Conservation (phyloP, 164 flowering plant genomes). For the Aristolochia californica region DNA sequence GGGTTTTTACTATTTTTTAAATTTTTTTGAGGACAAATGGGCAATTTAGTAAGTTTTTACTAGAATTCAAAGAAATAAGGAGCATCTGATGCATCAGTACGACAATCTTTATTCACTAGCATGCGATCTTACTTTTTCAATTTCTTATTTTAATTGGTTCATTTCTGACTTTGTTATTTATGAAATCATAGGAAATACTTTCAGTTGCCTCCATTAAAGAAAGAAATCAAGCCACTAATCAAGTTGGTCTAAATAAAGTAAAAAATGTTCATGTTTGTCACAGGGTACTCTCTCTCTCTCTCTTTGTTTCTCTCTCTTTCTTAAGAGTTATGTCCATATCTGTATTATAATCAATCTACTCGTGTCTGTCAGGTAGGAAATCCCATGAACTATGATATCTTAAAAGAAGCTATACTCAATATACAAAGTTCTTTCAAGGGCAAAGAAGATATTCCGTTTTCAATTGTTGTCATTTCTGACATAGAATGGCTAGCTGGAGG, state of each 20-base stretch:
- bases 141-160: too few species aligned
- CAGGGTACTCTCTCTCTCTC: constrained; percentile 37
- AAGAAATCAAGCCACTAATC: constrained; percentile 35
- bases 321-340: too few species aligned
- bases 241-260: constrained; percentile 38
- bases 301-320: background rate
- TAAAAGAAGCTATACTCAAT: constrained; percentile 52
- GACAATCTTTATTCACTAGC: too few species aligned
- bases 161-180: background rate
- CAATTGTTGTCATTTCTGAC: constrained; percentile 71
- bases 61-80: too few species aligned
- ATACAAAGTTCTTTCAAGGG: constrained; percentile 38
- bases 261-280: constrained; percentile 64
- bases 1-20: too few species aligned
- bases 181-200: constrained; percentile 59
- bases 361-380: constrained; percentile 58
- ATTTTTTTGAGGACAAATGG: too few species aligned
- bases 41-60: too few species aligned
- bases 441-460: constrained; percentile 50
- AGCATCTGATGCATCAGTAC: too few species aligned
- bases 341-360: too few species aligned
- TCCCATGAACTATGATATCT: constrained; percentile 66
- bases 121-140: too few species aligned
- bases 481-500: constrained; percentile 87
- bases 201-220: constrained; percentile 77